These are phyloP conservation scores for Exophiala viscosa DNA, from an alignment of 2,329 filamentous ascomycete genomes.

Conservation along the genomic window DNA sequence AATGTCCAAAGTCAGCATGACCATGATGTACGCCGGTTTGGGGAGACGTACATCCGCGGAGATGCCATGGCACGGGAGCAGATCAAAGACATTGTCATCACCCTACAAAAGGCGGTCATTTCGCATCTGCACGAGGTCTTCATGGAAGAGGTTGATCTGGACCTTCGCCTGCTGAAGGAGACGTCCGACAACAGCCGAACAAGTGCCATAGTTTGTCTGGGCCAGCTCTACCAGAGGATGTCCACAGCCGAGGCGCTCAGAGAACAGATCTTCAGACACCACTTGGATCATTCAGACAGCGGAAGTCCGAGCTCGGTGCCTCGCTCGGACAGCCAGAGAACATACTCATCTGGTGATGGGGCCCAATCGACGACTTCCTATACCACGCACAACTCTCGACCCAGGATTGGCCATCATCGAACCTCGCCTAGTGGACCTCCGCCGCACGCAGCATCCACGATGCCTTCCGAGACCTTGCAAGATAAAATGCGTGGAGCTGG, in stretches of 20 bases:
- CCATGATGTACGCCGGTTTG: constrained; percentile 32
- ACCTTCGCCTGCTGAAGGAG: constrained; percentile 33
- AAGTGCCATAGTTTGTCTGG: constrained; percentile 34
- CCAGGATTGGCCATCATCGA: constrained; percentile 12
- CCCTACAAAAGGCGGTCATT: constrained; percentile 35
- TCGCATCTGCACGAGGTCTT: constrained; percentile 34
- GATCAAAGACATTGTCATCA: constrained; percentile 38
- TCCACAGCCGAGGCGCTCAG: constrained; percentile 23
- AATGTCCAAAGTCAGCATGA: constrained; percentile 37
- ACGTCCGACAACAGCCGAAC: constrained; percentile 36
- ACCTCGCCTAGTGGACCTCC: constrained; percentile 6
- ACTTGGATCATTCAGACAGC: constrained; percentile 7
- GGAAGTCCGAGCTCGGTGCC: constrained; percentile 7
- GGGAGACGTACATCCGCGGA: constrained; percentile 34
- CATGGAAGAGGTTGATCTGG: constrained; percentile 30
- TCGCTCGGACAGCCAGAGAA: constrained; percentile 22
- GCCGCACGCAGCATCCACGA: constrained; percentile 22
- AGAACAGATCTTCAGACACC: constrained; percentile 17
- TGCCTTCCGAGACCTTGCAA: constrained; percentile 19
- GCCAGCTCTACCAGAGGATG: constrained; percentile 35
- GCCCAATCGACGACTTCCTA: constrained; percentile 16
- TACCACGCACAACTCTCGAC: constrained; percentile 18
- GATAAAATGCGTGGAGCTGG: neutral
- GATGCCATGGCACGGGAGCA: constrained; percentile 36
- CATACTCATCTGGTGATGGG: constrained; percentile 17